Evolutionary conservation across 202 grass and related monocot species (phyloP).

Genomic region (Zizania palustris): DNA sequence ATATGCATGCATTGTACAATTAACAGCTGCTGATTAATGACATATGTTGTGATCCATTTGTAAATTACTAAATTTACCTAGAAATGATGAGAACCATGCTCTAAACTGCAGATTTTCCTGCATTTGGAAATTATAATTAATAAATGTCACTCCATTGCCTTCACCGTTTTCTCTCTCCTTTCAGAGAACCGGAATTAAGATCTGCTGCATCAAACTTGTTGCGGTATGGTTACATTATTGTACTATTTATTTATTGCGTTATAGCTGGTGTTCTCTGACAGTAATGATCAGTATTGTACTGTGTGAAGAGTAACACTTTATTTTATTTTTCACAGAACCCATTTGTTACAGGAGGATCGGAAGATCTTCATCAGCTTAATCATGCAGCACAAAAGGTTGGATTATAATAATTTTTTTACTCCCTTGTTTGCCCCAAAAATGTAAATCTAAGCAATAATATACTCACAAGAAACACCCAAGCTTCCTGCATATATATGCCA

Average conservation of each 20-base stretch:
- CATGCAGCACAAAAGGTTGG: conserved; percentile 51
- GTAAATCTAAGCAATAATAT: conserved; percentile 28
- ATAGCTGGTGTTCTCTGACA: not conserved
- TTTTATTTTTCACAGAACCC: conserved; percentile 62
- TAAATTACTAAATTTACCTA: not conserved
- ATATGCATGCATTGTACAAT: conserved; percentile 1
- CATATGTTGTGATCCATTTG: not conserved
- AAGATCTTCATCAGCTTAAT: conserved; percentile 57
- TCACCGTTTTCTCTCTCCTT: conserved; percentile 25
- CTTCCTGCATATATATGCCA: conserved; percentile 33
- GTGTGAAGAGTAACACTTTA: conserved; percentile 17
- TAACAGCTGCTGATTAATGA: not conserved
- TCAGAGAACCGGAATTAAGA: conserved; percentile 50
- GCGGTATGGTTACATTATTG: conserved; percentile 31
- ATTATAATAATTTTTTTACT: conserved; percentile 20
- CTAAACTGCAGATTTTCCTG: not conserved
- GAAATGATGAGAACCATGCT: conserved; percentile 2
- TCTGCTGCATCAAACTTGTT: conserved; percentile 45
- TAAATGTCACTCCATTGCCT: conserved; percentile 5
- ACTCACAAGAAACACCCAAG: conserved; percentile 51
- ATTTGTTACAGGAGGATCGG: conserved; percentile 71
- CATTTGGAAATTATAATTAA: conserved; percentile 16
- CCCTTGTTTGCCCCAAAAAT: not conserved
- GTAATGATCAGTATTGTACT: not conserved
- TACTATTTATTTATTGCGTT: not conserved